These are phyloP conservation scores for Ophiognomonia clavigignenti-juglandacearum DNA, from an alignment of 2,329 filamentous ascomycete species.

Conservation along the genomic window DNA sequence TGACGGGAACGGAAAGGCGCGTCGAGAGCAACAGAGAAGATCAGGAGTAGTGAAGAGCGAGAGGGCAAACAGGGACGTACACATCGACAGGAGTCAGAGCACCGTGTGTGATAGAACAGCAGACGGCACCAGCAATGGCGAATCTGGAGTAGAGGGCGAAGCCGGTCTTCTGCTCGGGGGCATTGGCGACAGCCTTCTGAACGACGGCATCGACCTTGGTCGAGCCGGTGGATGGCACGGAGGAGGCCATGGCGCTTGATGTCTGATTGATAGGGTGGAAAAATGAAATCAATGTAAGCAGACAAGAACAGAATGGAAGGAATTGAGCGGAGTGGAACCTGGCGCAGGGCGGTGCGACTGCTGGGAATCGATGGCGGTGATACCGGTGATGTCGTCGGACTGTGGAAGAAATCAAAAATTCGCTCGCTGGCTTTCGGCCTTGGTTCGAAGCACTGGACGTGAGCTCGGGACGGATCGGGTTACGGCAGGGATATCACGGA, in stretches of 20 bases:
- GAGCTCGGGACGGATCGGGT: no score
- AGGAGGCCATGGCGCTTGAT: conserved; percentile 38
- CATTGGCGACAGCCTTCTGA: conserved; percentile 35
- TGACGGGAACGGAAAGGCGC: no score
- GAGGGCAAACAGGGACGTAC: no score
- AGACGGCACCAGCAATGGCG: conserved; percentile 94
- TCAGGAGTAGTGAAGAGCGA: conserved; percentile 26
- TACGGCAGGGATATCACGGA: no score
- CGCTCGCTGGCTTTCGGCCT: no score
- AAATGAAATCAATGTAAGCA: conserved; percentile 18
- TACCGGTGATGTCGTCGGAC: not conserved
- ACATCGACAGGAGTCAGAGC: conserved; percentile 97
- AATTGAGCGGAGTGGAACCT: conserved; percentile 21
- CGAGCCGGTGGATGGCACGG: conserved; percentile 32
- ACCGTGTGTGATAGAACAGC: conserved; percentile 97
- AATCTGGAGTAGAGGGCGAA: conserved; percentile 87
- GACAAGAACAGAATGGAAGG: conserved; percentile 18
- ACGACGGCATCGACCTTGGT: conserved; percentile 41
- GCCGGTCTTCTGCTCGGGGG: conserved; percentile 40
- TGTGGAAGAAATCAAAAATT: no score
- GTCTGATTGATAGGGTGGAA: conserved; percentile 10
- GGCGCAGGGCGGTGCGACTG: not conserved
- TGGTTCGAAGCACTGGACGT: no score
- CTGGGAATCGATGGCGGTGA: not conserved
- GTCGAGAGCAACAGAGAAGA: not conserved